Evolutionary conservation across 1,284 basidiomycete genomes (phyloP).

Genomic region (Puccinia triticina): DNA sequence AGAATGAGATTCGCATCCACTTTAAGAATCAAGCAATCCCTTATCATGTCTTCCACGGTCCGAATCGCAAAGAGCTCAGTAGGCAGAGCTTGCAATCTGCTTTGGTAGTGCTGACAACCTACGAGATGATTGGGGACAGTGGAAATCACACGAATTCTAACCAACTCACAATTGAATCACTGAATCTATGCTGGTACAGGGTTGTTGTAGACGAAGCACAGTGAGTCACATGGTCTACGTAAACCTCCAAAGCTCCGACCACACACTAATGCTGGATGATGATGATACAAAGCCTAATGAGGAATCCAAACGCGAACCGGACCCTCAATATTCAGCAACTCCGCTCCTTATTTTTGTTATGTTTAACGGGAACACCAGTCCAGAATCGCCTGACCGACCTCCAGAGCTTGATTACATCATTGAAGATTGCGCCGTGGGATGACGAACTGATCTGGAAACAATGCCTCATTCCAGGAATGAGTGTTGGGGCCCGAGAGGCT

Average conservation of each 20-base stretch:
- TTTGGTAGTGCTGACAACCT: not conserved
- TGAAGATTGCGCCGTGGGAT: not conserved
- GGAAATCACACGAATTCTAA: not conserved
- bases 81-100: not conserved
- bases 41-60: not conserved
- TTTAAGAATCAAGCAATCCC: not conserved
- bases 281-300: slow-evolving; percentile 54
- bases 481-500: not conserved
- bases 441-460: not conserved
- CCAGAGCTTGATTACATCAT: slow-evolving; percentile 55
- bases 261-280: not conserved
- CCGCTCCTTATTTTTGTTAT: slow-evolving; percentile 57
- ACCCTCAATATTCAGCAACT: slow-evolving; percentile 58
- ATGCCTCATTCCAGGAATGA: not conserved
- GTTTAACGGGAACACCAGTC: slow-evolving; percentile 59
- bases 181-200: slow-evolving; percentile 59
- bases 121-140: not conserved
- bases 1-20: not conserved
- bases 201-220: slow-evolving; percentile 59
- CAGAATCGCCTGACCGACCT: slow-evolving; percentile 60
- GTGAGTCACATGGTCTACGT: not conserved
- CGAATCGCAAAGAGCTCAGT: not conserved
- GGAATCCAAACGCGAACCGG: slow-evolving; percentile 58
- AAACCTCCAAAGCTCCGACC: too few species aligned
- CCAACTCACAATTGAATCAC: not conserved